Base-by-base conservation (phyloP, 2,329 filamentous ascomycete species). In the Amphichorda felina region DNA sequence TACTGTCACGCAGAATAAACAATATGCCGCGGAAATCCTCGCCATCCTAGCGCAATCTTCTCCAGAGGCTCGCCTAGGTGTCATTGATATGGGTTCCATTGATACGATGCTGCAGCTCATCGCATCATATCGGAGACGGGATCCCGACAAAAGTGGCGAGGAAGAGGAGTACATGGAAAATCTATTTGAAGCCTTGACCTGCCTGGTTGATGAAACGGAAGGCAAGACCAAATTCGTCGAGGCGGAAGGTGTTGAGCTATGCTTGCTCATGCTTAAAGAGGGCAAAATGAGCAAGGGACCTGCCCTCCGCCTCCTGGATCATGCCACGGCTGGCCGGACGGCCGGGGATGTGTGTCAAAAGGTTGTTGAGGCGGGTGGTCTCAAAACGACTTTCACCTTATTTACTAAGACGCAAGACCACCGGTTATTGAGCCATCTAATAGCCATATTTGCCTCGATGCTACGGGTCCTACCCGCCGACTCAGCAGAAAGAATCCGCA, bases 91-190 rank as follows among this genome's bases (percentile, higher is more conserved):
- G 1, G 79, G 94, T 41, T 81, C 82, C 1, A 68, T 91, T 7
- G 89, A 98, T 48, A 56, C 70, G 3, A 65, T 94, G 45, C 75
- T 98, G 11, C 86, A 93, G 57, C 68, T 94, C 1, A 72, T 93
- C 1, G 84, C 88, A 2, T 65, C 79, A 2, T 98, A 96, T 59
- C 78, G 91, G 38, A 83, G 82, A 60, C 73, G 79, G 33, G 88
- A 98, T 50, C 91, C 91, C 0, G 72, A 78, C 33, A 89, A 83
- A 50, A 85, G 87, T 39, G 78, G 80, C 22, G 80, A 91, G 34
- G 91, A 96, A 55, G 88, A 94, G 52, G 91, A 98, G 60, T 95
- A 84, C 53, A 83, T 93, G 52, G 86, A 94, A 57, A 94, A 98
- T 45, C 53, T 95, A 1, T 98, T 98, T 54, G 88, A 94, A 50